These are phyloP conservation scores for Coniophora puteana DNA, from an alignment of 1,284 basidiomycete genomes.

Conservation along the genomic window DNA sequence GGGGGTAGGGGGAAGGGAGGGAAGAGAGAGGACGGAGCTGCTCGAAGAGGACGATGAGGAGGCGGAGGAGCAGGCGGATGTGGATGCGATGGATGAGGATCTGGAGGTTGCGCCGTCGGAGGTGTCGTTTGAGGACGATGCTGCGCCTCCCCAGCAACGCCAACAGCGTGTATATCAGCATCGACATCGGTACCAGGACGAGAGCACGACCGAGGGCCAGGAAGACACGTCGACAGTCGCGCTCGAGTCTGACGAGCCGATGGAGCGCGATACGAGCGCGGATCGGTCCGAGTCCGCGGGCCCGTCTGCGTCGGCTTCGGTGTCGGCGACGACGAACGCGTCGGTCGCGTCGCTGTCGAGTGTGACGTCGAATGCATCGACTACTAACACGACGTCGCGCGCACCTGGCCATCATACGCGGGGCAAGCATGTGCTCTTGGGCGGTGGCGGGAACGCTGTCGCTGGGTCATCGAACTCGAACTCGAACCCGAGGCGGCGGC, in stretches of 20 bases:
- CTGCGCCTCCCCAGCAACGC: conserved; percentile 31
- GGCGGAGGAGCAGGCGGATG: conserved; percentile 45
- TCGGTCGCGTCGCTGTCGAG: too few relatives aligned
- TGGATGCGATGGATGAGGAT: conserved; percentile 70
- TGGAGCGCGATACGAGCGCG: conserved; percentile 28
- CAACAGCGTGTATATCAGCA: conserved; percentile 24
- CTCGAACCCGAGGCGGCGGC: too few relatives aligned
- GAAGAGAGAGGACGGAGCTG: conserved; percentile 22
- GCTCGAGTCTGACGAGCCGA: conserved; percentile 25
- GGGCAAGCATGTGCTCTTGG: too few relatives aligned
- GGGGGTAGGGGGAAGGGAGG: conserved; percentile 44
- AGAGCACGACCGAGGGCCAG: too few relatives aligned
- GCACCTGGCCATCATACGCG: conserved; percentile 14
- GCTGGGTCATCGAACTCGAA: conserved; percentile 20
- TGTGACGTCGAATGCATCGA: neutral
- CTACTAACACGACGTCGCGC: conserved; percentile 20
- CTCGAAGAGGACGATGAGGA: conserved; percentile 54
- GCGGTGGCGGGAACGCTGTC: conserved; percentile 13
- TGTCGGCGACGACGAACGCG: neutral
- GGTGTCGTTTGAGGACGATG: conserved; percentile 41
- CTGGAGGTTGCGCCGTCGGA: conserved; percentile 47
- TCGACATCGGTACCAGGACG: too few relatives aligned
- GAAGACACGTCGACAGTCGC: conserved; percentile 18
- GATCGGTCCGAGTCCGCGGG: conserved; percentile 35
- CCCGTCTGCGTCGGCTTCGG: too few relatives aligned